Conservation (phyloP, 169 alveolate genomes). For the Cystoisospora suis region DNA sequence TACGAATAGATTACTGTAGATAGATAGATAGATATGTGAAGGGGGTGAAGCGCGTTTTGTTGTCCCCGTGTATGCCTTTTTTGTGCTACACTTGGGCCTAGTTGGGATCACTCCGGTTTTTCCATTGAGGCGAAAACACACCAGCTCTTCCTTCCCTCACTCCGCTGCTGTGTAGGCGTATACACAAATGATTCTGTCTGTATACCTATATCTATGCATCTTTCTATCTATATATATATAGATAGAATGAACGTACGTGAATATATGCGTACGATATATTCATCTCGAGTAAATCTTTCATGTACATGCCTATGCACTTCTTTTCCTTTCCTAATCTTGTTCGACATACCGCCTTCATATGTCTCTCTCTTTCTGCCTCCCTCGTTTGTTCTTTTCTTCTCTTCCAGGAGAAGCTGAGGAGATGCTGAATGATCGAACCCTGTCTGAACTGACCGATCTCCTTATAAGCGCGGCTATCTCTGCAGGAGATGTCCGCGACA, state of each 20-base stretch:
- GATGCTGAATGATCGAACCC: constrained; percentile 31
- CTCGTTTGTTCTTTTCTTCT: neutral
- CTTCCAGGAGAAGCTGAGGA: constrained; percentile 52
- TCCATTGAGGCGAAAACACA: too few relatives aligned
- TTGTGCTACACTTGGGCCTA: too few relatives aligned
- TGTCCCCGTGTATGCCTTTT: too few relatives aligned
- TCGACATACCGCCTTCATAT: too few relatives aligned
- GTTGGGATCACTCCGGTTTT: too few relatives aligned
- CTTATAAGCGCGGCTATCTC: constrained; percentile 50
- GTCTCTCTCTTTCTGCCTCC: too few relatives aligned
- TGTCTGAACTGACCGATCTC: constrained; percentile 40
- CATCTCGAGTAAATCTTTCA: constrained; percentile 27
- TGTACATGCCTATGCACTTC: neutral
- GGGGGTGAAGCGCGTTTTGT: too few relatives aligned
- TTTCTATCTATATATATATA: neutral
- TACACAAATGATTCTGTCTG: neutral
- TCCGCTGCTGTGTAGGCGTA: neutral
- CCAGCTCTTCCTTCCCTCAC: too few relatives aligned
- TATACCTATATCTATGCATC: neutral
- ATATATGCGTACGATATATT: constrained; percentile 10
- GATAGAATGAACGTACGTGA: neutral
- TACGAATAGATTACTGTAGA: too few relatives aligned
- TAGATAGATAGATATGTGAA: too few relatives aligned
- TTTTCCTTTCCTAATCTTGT: neutral
- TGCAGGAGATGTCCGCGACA: constrained; percentile 62